Conservation (phyloP, 495 filamentous ascomycete species). For the Neurospora terricola region DNA sequence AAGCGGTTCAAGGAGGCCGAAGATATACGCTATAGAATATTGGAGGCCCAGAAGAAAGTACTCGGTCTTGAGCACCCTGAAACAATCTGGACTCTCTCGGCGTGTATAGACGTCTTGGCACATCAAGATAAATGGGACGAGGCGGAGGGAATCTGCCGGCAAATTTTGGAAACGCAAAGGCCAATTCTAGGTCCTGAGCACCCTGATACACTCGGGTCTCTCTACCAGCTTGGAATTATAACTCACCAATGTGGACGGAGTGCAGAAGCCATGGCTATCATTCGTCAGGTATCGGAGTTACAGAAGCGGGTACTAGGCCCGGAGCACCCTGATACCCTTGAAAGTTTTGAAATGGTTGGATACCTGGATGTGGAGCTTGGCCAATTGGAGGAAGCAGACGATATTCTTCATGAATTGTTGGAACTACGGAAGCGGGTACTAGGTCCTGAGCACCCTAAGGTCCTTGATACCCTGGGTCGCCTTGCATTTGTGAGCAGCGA, state of each 20-base stretch:
- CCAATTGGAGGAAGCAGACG: too few species aligned
- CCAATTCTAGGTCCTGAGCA: not conserved
- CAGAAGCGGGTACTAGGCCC: too few species aligned
- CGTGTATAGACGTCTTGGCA: fast-evolving
- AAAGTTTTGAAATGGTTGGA: too few species aligned
- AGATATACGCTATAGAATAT: not conserved
- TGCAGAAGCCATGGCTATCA: not conserved
- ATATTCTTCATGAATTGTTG: not conserved
- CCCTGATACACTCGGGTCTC: not conserved
- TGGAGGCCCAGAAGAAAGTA: not conserved
- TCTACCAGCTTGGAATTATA: not conserved
- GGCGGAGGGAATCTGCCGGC: not conserved
- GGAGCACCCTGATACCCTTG: too few species aligned
- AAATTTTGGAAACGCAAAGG: too few species aligned
- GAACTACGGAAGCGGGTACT: not conserved
- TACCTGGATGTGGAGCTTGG: too few species aligned
- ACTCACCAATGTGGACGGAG: not conserved
- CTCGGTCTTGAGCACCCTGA: not conserved
- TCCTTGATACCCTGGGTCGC: not conserved
- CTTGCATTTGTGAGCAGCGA: too few species aligned
- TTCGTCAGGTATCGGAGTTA: not conserved
- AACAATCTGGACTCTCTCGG: not conserved
- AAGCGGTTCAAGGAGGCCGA: not conserved
- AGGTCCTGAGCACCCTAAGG: not conserved
- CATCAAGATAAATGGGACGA: not conserved